Evolutionary conservation across 768 basidiomycete genomes (phyloP), one percentile per base, ranked within the genome.

Genomic region (Boletus patriciae): DNA sequence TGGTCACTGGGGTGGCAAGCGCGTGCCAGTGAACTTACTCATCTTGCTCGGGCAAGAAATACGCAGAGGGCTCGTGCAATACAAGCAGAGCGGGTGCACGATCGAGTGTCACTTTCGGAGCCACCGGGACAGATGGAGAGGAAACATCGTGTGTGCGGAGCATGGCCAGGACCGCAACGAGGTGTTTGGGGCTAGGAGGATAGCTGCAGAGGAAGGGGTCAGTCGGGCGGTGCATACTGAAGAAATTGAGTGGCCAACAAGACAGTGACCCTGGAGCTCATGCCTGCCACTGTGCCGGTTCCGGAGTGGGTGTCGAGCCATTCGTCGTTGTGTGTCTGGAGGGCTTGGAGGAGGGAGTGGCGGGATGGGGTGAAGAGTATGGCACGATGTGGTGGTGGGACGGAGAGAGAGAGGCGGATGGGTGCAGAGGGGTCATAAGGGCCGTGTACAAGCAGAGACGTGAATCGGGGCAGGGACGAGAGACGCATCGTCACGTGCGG

Each of bases 401-500:
- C 52, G 0, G 88, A 87, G 29, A 88, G 69, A 38, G 81, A 78
- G 36, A 91, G 75, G 59, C 88, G 84, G 46, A 92, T 73, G 4
- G 88, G 88, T 6, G 88, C 85, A 4, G 90, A 86, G 19, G 86
- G 70, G 49, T 83, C 84, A 65, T 84, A 87, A 0, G 74, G 56
- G 1, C 90, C 90, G 25, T 80, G 76, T 33, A 92, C 71, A 13
- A 92, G 74, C n/a, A 91, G 67, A 6, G 82, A 78, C 18, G 68
- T 72, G 71, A 83, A 88, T 2, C 61, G 62, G 5, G 88, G 87
- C n/a, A 88, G 69, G 9, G 65, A 45, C 18, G 81, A 80, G 16
- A 83, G 54, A 36, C 76, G 74, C 56, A 70, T 61, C 70, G 40
- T 56, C 68, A 69, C 67, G 65, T 68, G 65, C 41, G 37, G 25